Evolutionary conservation across 2,329 filamentous ascomycete species (phyloP).

Genomic region (Sclerotiophoma versabilis): DNA sequence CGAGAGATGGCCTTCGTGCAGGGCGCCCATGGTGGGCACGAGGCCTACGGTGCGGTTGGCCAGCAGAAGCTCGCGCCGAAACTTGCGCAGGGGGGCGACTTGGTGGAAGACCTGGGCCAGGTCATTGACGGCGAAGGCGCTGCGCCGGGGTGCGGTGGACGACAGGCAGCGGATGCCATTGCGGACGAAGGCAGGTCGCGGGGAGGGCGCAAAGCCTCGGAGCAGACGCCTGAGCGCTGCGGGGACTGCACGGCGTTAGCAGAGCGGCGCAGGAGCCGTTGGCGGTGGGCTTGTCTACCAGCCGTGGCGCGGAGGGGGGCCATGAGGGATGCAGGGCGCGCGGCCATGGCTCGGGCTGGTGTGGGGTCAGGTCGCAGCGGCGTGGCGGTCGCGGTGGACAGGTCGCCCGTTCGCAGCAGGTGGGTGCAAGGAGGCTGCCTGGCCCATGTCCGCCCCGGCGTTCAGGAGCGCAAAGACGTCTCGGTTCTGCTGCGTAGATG

Average conservation of each 20-base stretch:
- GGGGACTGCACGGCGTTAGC: slow-evolving; percentile 25
- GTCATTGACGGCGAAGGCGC: slow-evolving; percentile 24
- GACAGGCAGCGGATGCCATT: slow-evolving; percentile 31
- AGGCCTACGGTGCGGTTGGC: slow-evolving; percentile 79
- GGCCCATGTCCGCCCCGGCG: slow-evolving; percentile 4
- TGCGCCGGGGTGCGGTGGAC: slow-evolving; percentile 25
- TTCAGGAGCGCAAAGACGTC: slow-evolving; percentile 31
- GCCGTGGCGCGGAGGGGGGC: slow-evolving; percentile 26
- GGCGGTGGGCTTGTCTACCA: slow-evolving; percentile 21
- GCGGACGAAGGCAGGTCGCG: slow-evolving; percentile 6
- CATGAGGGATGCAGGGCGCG: slow-evolving; percentile 35
- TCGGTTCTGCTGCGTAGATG: slow-evolving; percentile 15
- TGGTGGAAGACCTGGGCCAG: slow-evolving; percentile 76
- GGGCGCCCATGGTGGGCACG: slow-evolving; percentile 96
- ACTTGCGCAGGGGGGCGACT: slow-evolving; percentile 72
- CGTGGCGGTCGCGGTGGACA: slow-evolving; percentile 13
- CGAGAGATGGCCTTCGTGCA: slow-evolving; percentile 90
- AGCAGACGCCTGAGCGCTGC: slow-evolving; percentile 6
- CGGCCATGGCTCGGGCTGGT: slow-evolving; percentile 19
- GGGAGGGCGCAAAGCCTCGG: slow-evolving; percentile 3
- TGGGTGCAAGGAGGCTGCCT: slow-evolving; percentile 13
- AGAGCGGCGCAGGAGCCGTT: slow-evolving; percentile 16
- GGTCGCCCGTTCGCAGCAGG: slow-evolving; percentile 6
- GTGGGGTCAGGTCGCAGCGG: slow-evolving; percentile 2
- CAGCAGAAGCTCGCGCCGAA: slow-evolving; percentile 70